Evolutionary conservation across 23 red algal genomes (phyloP).

Genomic region (Cyanidium caldarium): DNA sequence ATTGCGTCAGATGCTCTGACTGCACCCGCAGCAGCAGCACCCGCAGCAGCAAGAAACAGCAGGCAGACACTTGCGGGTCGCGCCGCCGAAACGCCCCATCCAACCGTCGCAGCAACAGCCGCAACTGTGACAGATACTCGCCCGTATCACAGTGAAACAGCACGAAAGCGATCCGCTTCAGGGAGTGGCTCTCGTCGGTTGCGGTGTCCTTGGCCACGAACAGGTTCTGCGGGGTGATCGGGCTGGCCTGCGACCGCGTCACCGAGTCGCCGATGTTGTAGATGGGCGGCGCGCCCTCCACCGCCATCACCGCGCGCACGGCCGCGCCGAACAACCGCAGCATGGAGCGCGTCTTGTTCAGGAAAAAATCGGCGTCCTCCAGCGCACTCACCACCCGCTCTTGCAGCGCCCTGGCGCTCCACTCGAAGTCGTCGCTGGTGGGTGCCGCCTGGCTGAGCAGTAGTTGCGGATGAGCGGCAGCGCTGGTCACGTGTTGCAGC

Average conservation of each 20-base stretch:
- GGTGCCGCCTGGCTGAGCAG: no score
- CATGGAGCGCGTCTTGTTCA: neutral
- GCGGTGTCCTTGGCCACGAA: neutral
- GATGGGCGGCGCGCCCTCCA: neutral
- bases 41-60: neutral
- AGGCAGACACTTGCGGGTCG: neutral
- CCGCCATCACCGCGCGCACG: neutral
- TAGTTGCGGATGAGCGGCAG: no score
- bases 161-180: conserved; percentile 1
- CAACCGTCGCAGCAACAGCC: neutral
- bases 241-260: neutral
- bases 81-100: neutral
- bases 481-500: no score
- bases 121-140: neutral
- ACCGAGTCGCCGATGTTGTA: neutral
- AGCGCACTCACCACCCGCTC: neutral
- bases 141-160: neutral
- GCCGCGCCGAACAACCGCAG: neutral
- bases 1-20: neutral
- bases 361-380: neutral
- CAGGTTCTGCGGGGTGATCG: neutral
- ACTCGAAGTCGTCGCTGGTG: no score
- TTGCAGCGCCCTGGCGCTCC: neutral
- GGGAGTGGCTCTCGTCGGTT: neutral
- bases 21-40: neutral